Base-by-base conservation (phyloP, 2,329 filamentous ascomycete genomes). In the Xylariaceae sp. region DNA sequence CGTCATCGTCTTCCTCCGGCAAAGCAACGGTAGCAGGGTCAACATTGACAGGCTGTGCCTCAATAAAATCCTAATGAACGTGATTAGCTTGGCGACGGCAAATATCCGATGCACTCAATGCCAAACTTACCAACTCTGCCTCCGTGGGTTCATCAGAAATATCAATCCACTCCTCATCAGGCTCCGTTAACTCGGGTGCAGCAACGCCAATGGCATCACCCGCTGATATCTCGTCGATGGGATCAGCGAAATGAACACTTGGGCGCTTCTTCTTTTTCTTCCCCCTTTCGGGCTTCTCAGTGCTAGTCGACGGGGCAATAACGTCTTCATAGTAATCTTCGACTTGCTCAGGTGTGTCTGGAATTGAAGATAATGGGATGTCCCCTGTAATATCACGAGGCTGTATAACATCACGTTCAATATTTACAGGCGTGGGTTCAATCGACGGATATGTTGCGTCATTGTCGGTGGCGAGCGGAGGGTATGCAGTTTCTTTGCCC, bases 251-350 rank as follows among this genome's bases (percentile, higher is more conserved):
- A 39, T 65, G 60, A 30, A 64, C 57, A 56, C 56, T 62, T 39
- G 62, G 58, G 12, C 51, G 60, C 55, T 67, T 67, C 55, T 67
- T 67, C 54, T 67, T 62, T 41, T 60, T 60, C 55, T 60, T 59
- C 31, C 61, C 60, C 51, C 65, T 64, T 54, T 66, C 65, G 7
- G 64, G 53, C 34, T 57, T 59, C 48, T 64, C 60, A 7, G 45
- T 50, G 42, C 43, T 51, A 12, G 44, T 55, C 26, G 61, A 45
- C 31, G 46, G 45, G 29, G 48, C 34, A 49, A 31, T 55, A 11
- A 51, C 29, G 35, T 59, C 55, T 11, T 37, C 45, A 6, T 56
- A 55, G 35, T 64, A 56, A 29, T 55, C 55, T 56, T 56, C 43
- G 43, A 47, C 46, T 48, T 57, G 60, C 27, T 51, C 48, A 9